A percentile compares a stretch with the other conserved stretches of the same genome.
phyloP scores from a whole-genome alignment of 2,329 filamentous ascomycete species.

The Trichocomaceae sp. region DNA sequence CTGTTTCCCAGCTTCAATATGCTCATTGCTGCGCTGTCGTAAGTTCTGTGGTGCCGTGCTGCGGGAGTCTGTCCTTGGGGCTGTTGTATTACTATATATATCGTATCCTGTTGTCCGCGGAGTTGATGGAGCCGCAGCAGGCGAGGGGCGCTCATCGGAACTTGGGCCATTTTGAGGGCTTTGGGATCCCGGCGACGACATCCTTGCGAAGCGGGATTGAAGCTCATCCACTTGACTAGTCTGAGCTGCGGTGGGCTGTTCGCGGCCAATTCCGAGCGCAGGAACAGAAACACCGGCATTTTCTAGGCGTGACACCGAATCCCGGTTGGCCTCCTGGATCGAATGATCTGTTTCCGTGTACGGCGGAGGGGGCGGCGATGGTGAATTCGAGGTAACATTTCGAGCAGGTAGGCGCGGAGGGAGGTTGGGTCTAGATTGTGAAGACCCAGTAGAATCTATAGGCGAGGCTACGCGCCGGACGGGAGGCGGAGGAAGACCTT shows the following conservation, averaged over 20 bases:
- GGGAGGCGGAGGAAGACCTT: constrained; percentile 65
- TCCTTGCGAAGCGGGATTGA: constrained; percentile 58
- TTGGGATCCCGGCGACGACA: constrained; percentile 38
- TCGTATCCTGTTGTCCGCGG: constrained; percentile 56
- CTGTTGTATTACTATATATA: constrained; percentile 48
- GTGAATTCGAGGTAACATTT: constrained; percentile 47
- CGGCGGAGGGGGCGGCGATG: constrained; percentile 36
- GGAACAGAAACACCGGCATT: constrained; percentile 73
- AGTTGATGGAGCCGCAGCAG: constrained; percentile 55
- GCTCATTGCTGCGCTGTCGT: constrained; percentile 62
- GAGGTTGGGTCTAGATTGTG: constrained; percentile 47
- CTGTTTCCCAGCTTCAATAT: constrained; percentile 55
- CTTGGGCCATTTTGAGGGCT: constrained; percentile 18
- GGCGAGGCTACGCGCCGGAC: constrained; percentile 39
- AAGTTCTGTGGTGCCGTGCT: constrained; percentile 60
- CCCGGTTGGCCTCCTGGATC: constrained; percentile 47
- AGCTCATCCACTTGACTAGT: constrained; percentile 55
- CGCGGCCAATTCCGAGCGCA: constrained; percentile 61
- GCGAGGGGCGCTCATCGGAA: constrained; percentile 16
- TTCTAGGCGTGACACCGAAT: constrained; percentile 60
- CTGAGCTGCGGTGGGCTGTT: constrained; percentile 26
- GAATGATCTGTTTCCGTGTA: constrained; percentile 41
- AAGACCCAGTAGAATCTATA: constrained; percentile 21
- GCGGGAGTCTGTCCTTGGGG: constrained; percentile 52
- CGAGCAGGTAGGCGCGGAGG: constrained; percentile 69